Percentiles rank a stretch among this genome's conserved stretches.
Evolutionary conservation across 2,329 filamentous ascomycete species (phyloP).

Genomic region (Colletotrichum orbiculare): DNA sequence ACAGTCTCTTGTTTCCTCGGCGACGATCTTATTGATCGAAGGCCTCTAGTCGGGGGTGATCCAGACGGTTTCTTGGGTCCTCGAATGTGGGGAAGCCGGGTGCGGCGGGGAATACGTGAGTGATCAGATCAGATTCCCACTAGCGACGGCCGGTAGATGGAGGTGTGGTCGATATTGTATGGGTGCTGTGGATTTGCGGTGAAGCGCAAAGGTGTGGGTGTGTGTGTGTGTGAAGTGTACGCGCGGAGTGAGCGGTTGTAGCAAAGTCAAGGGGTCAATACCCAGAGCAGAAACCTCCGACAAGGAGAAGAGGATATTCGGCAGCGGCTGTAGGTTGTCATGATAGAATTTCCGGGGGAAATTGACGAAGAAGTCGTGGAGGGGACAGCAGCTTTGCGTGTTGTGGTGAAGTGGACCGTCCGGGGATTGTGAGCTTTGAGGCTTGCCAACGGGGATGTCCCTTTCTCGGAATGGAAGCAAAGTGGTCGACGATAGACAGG

Average conservation of each 20-base stretch:
- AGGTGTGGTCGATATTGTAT: conserved; percentile 8
- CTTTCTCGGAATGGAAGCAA: conserved; percentile 23
- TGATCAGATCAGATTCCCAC: conserved; percentile 29
- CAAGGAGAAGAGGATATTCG: conserved; percentile 52
- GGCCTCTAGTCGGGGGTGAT: conserved; percentile 10
- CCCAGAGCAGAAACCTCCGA: conserved; percentile 54
- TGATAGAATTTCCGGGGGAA: conserved; percentile 45
- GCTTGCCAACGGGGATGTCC: neutral
- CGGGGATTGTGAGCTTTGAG: no score
- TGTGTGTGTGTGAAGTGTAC: neutral
- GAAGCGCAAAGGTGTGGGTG: neutral
- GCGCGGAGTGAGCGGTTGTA: conserved; percentile 1
- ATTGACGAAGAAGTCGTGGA: conserved; percentile 8
- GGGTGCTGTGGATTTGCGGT: conserved; percentile 18
- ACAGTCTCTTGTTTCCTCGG: conserved; percentile 3
- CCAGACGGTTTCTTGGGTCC: conserved; percentile 15
- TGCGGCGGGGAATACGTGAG: conserved; percentile 30
- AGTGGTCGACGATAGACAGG: conserved; percentile 12
- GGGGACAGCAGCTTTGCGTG: conserved; percentile 12
- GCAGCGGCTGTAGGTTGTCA: conserved; percentile 49
- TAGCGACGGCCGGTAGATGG: conserved; percentile 28
- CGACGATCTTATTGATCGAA: conserved; percentile 32
- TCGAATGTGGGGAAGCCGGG: conserved; percentile 28
- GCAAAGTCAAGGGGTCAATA: conserved; percentile 51
- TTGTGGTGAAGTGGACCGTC: no score